Base-by-base conservation (phyloP, 345 rosid species). In the Syzygium aromaticum region DNA sequence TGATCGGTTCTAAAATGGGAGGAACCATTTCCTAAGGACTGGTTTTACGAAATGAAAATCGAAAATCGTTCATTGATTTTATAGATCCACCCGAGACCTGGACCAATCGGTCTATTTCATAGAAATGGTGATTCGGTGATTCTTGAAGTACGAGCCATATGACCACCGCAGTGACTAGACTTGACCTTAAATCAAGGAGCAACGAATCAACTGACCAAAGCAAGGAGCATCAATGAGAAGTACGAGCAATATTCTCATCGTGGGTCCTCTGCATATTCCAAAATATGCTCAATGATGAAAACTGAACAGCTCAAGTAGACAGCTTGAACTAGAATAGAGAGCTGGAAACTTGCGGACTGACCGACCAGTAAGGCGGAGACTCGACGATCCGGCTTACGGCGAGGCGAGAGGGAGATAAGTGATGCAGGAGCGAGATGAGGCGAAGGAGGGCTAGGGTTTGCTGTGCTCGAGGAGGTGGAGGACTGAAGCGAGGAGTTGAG, bases 341-440 rank as follows among this genome's bases (percentile, higher is more conserved):
- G 12, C 43, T 67, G 77, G 92, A 46, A 43, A 43, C 30, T 43
- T 40, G 51, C 27, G 8, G 61, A 90, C 95, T 91, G 63, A 95
- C 97, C 94, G 91, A 59, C 95, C 96, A 93, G 64, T 91, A 93
- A 63, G 95, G 95, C 88, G 94, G 51, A 85, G 90, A 77, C 15
- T 85, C 80, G 77, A 95, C 89, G 59, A 92, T 89, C 27, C 92
- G 85, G 86, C 84, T 87, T 78, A 95, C 85, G 88, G 93, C 92
- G 25, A 92, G 95, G 54, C 19, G 6, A 53, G 54, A 43, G 46
- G 46, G 46, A 52, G 7, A 52, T 16, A 7, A 52, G 7, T 5
- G 6, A 52, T 7, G 19, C 16, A 21, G 17, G 8, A 25, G 28
- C 7, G 6, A 25, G 15, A 57, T 57, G 64, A 57, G 64, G 28